Conservation (phyloP, 163 green algal species). For the Coccomyxa subellipsoidea region DNA sequence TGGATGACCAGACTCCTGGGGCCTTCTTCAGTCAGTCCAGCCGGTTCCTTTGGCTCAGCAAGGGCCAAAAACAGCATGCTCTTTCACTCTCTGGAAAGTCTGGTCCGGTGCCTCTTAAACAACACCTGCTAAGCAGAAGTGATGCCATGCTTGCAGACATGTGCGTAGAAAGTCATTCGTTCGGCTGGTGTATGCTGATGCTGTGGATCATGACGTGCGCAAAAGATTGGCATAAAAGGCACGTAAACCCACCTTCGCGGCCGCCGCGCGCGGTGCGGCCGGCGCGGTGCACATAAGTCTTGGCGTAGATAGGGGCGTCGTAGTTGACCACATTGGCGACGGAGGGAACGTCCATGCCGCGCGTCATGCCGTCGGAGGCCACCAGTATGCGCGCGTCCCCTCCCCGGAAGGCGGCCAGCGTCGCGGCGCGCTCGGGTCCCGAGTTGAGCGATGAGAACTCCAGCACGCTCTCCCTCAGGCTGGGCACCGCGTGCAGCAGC, state of each 20-base stretch:
- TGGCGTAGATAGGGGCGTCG: conserved; percentile 83
- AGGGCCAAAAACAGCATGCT: too few relatives aligned
- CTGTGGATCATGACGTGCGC: too few relatives aligned
- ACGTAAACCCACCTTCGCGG: conserved; percentile 9
- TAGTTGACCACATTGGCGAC: conserved; percentile 82
- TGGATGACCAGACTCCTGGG: too few relatives aligned
- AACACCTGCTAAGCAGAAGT: too few relatives aligned
- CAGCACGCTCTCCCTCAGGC: conserved; percentile 8
- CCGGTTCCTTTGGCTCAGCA: too few relatives aligned
- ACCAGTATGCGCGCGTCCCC: conserved; percentile 68
- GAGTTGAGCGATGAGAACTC: neutral
- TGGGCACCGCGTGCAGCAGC: conserved; percentile 49
- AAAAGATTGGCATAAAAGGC: neutral
- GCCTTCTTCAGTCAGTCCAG: too few relatives aligned
- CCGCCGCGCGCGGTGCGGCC: conserved; percentile 81
- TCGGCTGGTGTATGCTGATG: too few relatives aligned
- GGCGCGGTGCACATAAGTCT: conserved; percentile 87
- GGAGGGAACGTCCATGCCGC: conserved; percentile 88
- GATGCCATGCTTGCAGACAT: too few relatives aligned
- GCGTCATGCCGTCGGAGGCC: conserved; percentile 88
- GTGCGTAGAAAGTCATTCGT: too few relatives aligned
- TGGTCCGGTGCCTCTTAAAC: too few relatives aligned
- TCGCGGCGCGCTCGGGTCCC: neutral
- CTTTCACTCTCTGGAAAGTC: too few relatives aligned
- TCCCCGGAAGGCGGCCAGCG: neutral